Evolutionary conservation across 2,329 filamentous ascomycete species (phyloP).

Genomic region (Ascochyta viciae-villosae): DNA sequence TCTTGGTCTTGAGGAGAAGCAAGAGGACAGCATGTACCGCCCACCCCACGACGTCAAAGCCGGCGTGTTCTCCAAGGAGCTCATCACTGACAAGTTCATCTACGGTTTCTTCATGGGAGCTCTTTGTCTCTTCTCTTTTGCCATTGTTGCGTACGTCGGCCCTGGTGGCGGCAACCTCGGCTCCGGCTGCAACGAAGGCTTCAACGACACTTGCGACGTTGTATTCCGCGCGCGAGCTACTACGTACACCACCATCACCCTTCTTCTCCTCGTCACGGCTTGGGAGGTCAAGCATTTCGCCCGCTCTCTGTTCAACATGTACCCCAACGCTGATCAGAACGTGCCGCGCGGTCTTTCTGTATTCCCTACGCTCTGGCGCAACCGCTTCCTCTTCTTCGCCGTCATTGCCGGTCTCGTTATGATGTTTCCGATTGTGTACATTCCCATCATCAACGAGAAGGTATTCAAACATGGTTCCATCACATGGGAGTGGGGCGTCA

Average conservation of each 20-base stretch:
- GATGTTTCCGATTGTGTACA: constrained; percentile 55
- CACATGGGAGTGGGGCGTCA: constrained; percentile 57
- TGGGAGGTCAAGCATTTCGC: constrained; percentile 58
- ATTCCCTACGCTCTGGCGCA: constrained; percentile 51
- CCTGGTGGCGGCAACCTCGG: constrained; percentile 53
- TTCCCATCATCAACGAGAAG: constrained; percentile 54
- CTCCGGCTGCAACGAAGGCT: constrained; percentile 53
- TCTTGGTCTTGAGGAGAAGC: constrained; percentile 55
- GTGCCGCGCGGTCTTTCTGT: constrained; percentile 41
- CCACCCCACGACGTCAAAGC: constrained; percentile 53
- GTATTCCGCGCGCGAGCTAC: constrained; percentile 56
- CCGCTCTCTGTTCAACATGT: constrained; percentile 55
- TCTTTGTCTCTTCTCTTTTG: constrained; percentile 54
- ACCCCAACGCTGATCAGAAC: constrained; percentile 40
- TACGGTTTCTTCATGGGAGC: constrained; percentile 56
- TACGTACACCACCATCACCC: constrained; percentile 54
- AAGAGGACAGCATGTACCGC: constrained; percentile 55
- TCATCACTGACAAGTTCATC: constrained; percentile 58
- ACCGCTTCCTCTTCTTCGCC: constrained; percentile 55
- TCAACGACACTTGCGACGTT: constrained; percentile 51
- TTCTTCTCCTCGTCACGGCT: constrained; percentile 55
- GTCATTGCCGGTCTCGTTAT: constrained; percentile 51
- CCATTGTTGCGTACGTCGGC: constrained; percentile 53
- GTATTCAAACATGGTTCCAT: constrained; percentile 56
- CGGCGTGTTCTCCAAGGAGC: constrained; percentile 55